Base-by-base conservation (phyloP, 2,329 filamentous ascomycete genomes). In the Verticillium dahliae region DNA sequence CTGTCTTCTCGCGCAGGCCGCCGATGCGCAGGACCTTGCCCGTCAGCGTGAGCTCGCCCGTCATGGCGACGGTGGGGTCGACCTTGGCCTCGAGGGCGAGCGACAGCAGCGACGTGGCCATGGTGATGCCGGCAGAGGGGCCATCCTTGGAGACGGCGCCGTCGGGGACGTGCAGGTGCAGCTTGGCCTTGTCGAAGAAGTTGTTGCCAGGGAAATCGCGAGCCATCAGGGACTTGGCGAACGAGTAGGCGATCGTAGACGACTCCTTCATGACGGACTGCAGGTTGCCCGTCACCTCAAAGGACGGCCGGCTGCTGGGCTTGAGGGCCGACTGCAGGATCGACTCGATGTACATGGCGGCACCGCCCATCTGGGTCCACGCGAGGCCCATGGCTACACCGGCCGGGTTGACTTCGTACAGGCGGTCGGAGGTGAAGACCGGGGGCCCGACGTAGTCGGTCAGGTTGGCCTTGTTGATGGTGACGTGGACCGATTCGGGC, bases 231-330 rank as follows among this genome's bases (percentile, higher is more conserved):
- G 92, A 88, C 79, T 98, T 98, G 70, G 92, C 89, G 71, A 97
- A 99, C 0, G 92, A 96, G 80, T 99, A 98, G 56, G 95, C 96
- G 66, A 99, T 97, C 2, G 87, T 82, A 0, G 92, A 95, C 2
- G 93, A 97, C 77, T 99, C 95, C 78, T 97, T 98, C 96, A 99
- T 99, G 45, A 99, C 95, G 15, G 86, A 86, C 79, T 97, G 95
- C 57, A 99, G 83, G 72, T 98, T 98, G 62, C 95, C 95, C 0
- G 95, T 99, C 63, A 93, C 92, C 71, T 97, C 91, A 54, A 99
- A 81, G 18, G 90, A 86, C 6, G 94, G 90, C 18, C 89, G 84
- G 33, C 91, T 94, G 62, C 84, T 83, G 34, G 88, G 82, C 11
- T 86, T 86, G 57, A 98, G 83, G 0, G 90, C 86, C 63, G 88